Evolutionary conservation across 768 basidiomycete genomes (phyloP), one percentile per base, ranked within the genome.

Genomic region (Serendipita sp.): DNA sequence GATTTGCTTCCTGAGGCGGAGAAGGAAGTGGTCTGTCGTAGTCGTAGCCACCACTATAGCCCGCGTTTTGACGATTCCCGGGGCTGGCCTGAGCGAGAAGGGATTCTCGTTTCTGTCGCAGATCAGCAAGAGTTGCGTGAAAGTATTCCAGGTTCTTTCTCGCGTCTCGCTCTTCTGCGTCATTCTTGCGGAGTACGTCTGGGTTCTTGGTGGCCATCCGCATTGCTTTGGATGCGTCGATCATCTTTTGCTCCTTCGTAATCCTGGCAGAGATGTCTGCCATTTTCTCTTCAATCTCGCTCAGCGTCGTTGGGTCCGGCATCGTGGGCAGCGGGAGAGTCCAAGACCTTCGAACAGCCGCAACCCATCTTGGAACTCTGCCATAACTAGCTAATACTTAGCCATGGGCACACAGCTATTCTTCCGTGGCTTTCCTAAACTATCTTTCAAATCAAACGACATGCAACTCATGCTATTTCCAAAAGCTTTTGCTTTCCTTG

Each of bases 201-300:
- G 83, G 87, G 71, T 95, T 95, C 48, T 77, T 81, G 36, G 91
- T 93, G 1, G 91, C 91, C 73, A 84, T 82, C 52, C 86, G 82
- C 65, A 94, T 79, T 69, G 82, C 80, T 72, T 86, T 83, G 34
- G 85, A 84, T 16, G 86, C 91, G 75, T 93, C 89, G 68, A 95
- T 80, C 73, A 94, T 85, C 81, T 91, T 93, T 75, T 87, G 88
- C 77, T 95, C 91, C 41, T 88, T 92, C 77, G 87, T 83, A 74
- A 95, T 93, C 74, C 88, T 88, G 75, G 83, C 86, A 77, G 86
- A 83, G 71, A 93, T 85, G 75, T 91, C 89, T 74, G 86, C 85
- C 73, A 94, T 91, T 83, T 93, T 94, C 82, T 85, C 85, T 83
- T 92, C 90, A 76, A 91, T 79, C 63, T 72, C 71, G 34, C 68